Percentiles rank a stretch among this genome's conserved stretches.
Evolutionary conservation across 306 rosid genomes (phyloP).

Genomic region (Cucurbita argyrosperma): DNA sequence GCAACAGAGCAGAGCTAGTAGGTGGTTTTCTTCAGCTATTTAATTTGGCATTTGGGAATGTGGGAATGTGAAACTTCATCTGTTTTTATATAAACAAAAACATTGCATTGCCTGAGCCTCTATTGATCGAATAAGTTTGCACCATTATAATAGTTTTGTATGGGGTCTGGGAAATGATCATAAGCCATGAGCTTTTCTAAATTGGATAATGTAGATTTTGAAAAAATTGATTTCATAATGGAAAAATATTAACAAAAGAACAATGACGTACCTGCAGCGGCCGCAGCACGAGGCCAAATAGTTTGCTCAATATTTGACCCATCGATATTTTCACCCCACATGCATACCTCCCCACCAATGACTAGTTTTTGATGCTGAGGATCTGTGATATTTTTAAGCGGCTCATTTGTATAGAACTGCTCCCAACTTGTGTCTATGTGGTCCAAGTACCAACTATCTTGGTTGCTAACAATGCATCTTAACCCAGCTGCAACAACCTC

Average conservation of each 20-base stretch:
- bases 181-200: background rate
- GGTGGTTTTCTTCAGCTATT: background rate
- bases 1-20: background rate
- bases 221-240: background rate
- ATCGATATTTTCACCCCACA: slow-evolving; percentile 33
- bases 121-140: background rate
- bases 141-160: background rate
- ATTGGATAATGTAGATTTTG: background rate
- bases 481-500: slow-evolving; percentile 24
- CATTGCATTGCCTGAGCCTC: background rate
- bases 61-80: background rate
- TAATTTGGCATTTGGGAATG: background rate
- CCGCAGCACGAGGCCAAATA: slow-evolving; percentile 44
- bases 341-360: slow-evolving; percentile 32
- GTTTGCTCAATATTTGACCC: slow-evolving; percentile 28
- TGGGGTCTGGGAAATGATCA: background rate
- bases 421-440: slow-evolving; percentile 26
- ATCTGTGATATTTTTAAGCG: slow-evolving; percentile 19
- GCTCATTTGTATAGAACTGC: slow-evolving; percentile 26
- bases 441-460: slow-evolving; percentile 36
- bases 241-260: background rate
- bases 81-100: background rate
- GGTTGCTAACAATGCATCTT: slow-evolving; percentile 41
- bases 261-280: slow-evolving; percentile 26
- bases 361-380: slow-evolving; percentile 18